These are phyloP conservation scores for Bipolaris sorokiniana DNA, from an alignment of 2,329 filamentous ascomycete species.

Conservation along the genomic window DNA sequence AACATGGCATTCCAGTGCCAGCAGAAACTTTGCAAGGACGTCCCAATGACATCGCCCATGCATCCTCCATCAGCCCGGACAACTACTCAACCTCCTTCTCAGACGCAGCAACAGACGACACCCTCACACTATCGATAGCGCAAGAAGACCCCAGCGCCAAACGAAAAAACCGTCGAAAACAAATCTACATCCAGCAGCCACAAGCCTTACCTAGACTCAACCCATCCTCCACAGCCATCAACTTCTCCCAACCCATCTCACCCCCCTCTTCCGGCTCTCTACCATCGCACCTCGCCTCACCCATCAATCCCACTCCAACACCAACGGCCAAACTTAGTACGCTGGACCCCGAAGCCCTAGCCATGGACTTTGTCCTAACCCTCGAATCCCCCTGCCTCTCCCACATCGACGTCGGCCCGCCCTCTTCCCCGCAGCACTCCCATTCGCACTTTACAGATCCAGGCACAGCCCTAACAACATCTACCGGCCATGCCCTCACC, in stretches of 20 bases:
- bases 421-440: no score
- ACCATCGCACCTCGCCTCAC: neutral
- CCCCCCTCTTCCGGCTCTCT: conserved; percentile 1
- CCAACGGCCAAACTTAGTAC: conserved; percentile 8
- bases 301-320: neutral
- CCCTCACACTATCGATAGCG: neutral
- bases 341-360: conserved; percentile 25
- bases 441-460: no score
- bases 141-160: neutral
- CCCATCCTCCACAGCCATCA: neutral
- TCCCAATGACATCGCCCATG: no score
- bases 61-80: no score
- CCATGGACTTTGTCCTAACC: conserved; percentile 46
- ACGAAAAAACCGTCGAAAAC: conserved; percentile 4
- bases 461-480: neutral
- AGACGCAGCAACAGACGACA: neutral
- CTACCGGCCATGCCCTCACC: conserved; percentile 43
- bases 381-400: conserved; percentile 46
- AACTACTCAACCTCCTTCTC: no score
- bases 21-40: neutral
- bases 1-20: conserved; percentile 25
- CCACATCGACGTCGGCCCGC: conserved; percentile 28
- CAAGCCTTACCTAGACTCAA: neutral
- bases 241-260: neutral
- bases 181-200: conserved; percentile 5